Evolutionary conservation across 805 yeast species (phyloP).

Genomic region (Lipomyces kockii): DNA sequence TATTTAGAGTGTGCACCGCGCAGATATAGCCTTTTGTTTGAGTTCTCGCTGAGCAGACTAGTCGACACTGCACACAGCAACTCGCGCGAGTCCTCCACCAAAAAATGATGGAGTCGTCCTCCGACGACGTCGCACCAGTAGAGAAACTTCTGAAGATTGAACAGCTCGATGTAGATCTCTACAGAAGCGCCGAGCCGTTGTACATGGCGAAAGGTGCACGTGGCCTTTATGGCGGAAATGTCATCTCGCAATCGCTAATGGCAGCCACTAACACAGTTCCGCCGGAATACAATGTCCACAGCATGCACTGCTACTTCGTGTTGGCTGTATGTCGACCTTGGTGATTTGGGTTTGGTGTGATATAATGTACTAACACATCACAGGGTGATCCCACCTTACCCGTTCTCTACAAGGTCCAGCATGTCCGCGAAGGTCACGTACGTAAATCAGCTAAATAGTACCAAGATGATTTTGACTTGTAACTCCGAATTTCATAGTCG

Average conservation of each 20-base stretch:
- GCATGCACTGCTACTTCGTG: slow-evolving; percentile 39
- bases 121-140: slow-evolving; percentile 17
- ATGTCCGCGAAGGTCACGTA: slow-evolving; percentile 56
- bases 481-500: slow-evolving; percentile 38
- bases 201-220: slow-evolving; percentile 35
- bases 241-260: slow-evolving; percentile 38
- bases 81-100: background rate
- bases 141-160: slow-evolving; percentile 37
- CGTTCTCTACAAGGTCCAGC: slow-evolving; percentile 59
- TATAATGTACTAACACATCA: background rate
- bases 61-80: background rate
- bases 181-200: slow-evolving; percentile 31
- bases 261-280: slow-evolving; percentile 39
- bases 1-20: background rate
- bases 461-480: no score
- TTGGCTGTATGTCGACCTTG: slow-evolving; percentile 31
- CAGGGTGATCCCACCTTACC: slow-evolving; percentile 43
- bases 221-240: slow-evolving; percentile 40
- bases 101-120: background rate
- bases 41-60: no score
- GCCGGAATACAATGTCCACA: slow-evolving; percentile 30
- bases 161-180: slow-evolving; percentile 36
- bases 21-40: background rate
- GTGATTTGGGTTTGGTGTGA: no score
- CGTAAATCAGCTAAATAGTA: background rate